Conservation (phyloP, 805 yeast genomes). For the Tetrapisispora phaffii region DNA sequence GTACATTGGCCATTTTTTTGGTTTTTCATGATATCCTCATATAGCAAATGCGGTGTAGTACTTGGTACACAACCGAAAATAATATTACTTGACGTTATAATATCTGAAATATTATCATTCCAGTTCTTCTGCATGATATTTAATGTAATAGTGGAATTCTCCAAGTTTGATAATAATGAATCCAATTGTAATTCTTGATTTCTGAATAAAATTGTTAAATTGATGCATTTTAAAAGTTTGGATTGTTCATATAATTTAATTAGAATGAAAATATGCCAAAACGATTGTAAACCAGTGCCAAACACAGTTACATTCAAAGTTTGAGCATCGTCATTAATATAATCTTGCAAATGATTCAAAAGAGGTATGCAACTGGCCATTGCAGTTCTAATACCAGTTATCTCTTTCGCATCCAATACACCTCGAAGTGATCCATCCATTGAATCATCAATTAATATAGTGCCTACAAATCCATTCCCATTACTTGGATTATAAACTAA, state of each 20-base stretch:
- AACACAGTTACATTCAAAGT: slow-evolving; percentile 31
- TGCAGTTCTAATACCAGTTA: slow-evolving; percentile 63
- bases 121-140: slow-evolving; percentile 27
- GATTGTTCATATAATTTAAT: background rate
- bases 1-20: slow-evolving; percentile 4
- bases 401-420: slow-evolving; percentile 44
- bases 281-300: slow-evolving; percentile 57
- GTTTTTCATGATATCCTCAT: slow-evolving; percentile 19
- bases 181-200: slow-evolving; percentile 34
- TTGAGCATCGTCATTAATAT: background rate
- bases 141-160: background rate
- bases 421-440: slow-evolving; percentile 43
- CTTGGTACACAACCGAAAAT: slow-evolving; percentile 56
- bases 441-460: slow-evolving; percentile 42
- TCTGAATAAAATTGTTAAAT: slow-evolving; percentile 34
- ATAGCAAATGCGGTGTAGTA: slow-evolving; percentile 37
- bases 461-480: slow-evolving; percentile 49
- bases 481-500: slow-evolving; percentile 35
- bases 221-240: slow-evolving; percentile 8
- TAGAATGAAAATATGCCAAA: slow-evolving; percentile 41
- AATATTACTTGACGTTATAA: slow-evolving; percentile 34
- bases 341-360: background rate
- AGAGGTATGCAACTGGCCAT: slow-evolving; percentile 37
- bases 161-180: slow-evolving; percentile 33
- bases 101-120: slow-evolving; percentile 11